Evolutionary conservation across 2,329 filamentous ascomycete genomes (phyloP).

Genomic region (Penicillium occitanis): DNA sequence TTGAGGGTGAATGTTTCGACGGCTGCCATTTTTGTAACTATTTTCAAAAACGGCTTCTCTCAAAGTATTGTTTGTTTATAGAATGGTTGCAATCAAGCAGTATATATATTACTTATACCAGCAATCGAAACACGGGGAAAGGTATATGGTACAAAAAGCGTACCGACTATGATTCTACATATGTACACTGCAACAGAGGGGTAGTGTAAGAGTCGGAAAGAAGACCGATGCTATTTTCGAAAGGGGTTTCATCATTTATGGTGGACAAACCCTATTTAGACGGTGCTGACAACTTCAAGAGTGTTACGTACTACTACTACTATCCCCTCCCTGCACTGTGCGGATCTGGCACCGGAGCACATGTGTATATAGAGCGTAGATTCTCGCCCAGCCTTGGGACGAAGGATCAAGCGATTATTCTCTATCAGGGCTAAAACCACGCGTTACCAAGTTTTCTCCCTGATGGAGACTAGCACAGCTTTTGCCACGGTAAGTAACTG

Average conservation of each 20-base stretch:
- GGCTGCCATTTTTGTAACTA: constrained; percentile 52
- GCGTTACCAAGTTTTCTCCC: no score
- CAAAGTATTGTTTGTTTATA: no score
- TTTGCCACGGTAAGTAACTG: no score
- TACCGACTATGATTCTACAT: neutral
- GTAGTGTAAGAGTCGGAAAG: neutral
- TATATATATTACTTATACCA: neutral
- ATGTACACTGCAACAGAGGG: neutral
- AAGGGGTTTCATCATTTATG: neutral
- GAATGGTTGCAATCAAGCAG: neutral
- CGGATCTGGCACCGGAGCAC: no score
- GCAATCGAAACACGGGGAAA: neutral
- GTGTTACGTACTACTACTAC: neutral
- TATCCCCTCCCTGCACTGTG: no score
- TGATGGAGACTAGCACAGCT: no score
- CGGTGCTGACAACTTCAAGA: neutral
- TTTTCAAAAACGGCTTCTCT: neutral
- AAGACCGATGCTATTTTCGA: neutral
- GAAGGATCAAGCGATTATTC: no score
- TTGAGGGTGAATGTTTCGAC: constrained; percentile 53
- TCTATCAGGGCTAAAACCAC: no score
- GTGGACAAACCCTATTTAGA: neutral
- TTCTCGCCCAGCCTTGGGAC: no score
- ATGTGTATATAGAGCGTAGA: no score
- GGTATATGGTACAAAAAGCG: neutral